Base-by-base conservation (phyloP, 2,329 filamentous ascomycete genomes). In the Fusarium sp. region DNA sequence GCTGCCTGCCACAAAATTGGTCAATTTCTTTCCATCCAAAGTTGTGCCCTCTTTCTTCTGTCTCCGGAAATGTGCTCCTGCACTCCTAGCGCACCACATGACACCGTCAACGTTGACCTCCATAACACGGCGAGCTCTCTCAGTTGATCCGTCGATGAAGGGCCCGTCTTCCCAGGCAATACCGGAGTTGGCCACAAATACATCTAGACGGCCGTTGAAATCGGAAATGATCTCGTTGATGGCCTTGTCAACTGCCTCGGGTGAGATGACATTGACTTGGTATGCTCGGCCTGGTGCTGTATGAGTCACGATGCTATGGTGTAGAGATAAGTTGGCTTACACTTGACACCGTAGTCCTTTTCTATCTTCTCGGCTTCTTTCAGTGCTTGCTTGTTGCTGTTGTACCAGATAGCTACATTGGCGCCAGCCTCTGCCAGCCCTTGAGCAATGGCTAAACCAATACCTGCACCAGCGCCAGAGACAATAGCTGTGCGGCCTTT, bases 181-280 rank as follows among this genome's bases (percentile, higher is more conserved):
- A 56, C 93, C 93, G 18, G 91, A 91, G 79, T 96, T 95, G 74
- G 93, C 93, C 47, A 95, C 89, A 76, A 95, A 94, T 73, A 94
- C 85, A 76, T 95, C 93, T 13, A 95, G 87, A 9, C 92, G 89
- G 65, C 91, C 91, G 77, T 92, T 90, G 82, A 95, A 92, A 20
- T 95, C 92, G 65, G 84, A 79, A 46, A 91, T 83, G 69, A 89
- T 86, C 12, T 83, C 80, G 66, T 86, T 81, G 44, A 92, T 84
- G 14, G 86, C 84, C 20, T 81, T 77, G 39, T 86, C 81, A 15
- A 90, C 86, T 8, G 84, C 82, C 25, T 87, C 85, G 72, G 84
- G 85, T 6, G 85, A 83, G 35, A 85, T 86, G 13, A 92, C 85
- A 74, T 92, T 86, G 68, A 92, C 89, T 76, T 89, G 85, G 81